phyloP scores from a whole-genome alignment of 108 stramenopile species.

The Cyclotella choctawhatcheeana region DNA sequence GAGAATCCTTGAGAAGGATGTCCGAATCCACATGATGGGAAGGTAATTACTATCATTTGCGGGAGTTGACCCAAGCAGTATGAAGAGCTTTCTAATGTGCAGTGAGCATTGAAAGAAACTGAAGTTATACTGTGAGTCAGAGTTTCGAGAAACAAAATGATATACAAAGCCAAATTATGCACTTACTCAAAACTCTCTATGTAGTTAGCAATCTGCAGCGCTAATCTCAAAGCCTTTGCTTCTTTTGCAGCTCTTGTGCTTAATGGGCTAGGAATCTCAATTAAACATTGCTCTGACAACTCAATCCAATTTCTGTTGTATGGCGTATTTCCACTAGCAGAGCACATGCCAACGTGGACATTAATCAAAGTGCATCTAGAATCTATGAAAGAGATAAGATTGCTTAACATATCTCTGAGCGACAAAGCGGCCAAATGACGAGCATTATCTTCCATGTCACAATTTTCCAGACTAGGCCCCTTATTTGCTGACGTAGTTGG shows the following conservation, averaged over 20 bases:
- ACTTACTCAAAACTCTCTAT: slow-evolving; percentile 43
- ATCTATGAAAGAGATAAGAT: slow-evolving; percentile 45
- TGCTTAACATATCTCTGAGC: slow-evolving; percentile 26
- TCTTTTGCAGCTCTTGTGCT: slow-evolving; percentile 24
- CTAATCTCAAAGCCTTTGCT: slow-evolving; percentile 20
- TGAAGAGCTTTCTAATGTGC: slow-evolving; percentile 28
- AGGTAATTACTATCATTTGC: slow-evolving; percentile 13
- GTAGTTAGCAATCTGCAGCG: slow-evolving; percentile 14
- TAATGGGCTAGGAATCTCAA: slow-evolving; percentile 13
- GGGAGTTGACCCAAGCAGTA: slow-evolving; percentile 17
- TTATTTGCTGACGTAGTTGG: background rate
- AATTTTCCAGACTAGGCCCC: no score
- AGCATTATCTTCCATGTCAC: background rate
- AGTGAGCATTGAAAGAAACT: slow-evolving; percentile 40
- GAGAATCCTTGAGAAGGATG: slow-evolving; percentile 2
- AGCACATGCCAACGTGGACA: slow-evolving; percentile 33
- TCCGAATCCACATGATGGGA: slow-evolving; percentile 32
- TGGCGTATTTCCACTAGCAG: background rate
- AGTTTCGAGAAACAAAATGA: background rate
- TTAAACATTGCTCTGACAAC: slow-evolving; percentile 29
- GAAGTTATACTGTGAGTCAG: background rate
- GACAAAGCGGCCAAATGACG: slow-evolving; percentile 33
- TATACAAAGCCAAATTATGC: background rate
- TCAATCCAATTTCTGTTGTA: slow-evolving; percentile 15
- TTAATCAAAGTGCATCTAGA: slow-evolving; percentile 29